Percentiles rank a stretch among this genome's conserved stretches.
Conservation (phyloP, 495 filamentous ascomycete species). For the Trichocladium uniseriatum region DNA sequence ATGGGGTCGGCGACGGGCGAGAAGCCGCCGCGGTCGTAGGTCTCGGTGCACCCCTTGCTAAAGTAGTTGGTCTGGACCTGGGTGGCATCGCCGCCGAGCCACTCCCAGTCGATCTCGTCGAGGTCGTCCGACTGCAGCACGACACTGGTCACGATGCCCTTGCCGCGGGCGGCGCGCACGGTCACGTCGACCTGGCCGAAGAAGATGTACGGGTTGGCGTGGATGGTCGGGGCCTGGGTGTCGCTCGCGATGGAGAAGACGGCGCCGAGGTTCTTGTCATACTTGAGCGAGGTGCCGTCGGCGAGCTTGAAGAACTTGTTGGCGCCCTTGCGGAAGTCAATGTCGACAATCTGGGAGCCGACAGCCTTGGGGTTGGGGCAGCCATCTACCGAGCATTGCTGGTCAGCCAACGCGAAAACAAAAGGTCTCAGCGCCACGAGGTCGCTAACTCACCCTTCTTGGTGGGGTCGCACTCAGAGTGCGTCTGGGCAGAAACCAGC, state of each 20-base stretch:
- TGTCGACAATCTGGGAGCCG: constrained; percentile 48
- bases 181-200: constrained; percentile 64
- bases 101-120: constrained; percentile 95
- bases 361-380: constrained; percentile 72
- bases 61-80: constrained; percentile 89
- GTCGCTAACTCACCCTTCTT: constrained; percentile 57
- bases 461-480: constrained; percentile 64
- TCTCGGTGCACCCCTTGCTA: constrained; percentile 73
- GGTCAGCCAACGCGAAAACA: too few relatives aligned
- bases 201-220: constrained; percentile 60
- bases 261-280: constrained; percentile 60
- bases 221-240: constrained; percentile 70
- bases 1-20: constrained; percentile 53
- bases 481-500: constrained; percentile 61
- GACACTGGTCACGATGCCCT: constrained; percentile 70
- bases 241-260: constrained; percentile 65
- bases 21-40: constrained; percentile 67
- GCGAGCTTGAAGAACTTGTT: constrained; percentile 54
- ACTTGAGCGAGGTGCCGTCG: constrained; percentile 50
- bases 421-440: too few relatives aligned
- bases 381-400: constrained; percentile 9
- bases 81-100: constrained; percentile 53
- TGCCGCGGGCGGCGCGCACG: constrained; percentile 56
- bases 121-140: constrained; percentile 85
- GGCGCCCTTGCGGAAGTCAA: constrained; percentile 69